These are phyloP conservation scores for Marasmius tenuissimus DNA, from an alignment of 1,284 basidiomycete genomes.

Conservation along the genomic window DNA sequence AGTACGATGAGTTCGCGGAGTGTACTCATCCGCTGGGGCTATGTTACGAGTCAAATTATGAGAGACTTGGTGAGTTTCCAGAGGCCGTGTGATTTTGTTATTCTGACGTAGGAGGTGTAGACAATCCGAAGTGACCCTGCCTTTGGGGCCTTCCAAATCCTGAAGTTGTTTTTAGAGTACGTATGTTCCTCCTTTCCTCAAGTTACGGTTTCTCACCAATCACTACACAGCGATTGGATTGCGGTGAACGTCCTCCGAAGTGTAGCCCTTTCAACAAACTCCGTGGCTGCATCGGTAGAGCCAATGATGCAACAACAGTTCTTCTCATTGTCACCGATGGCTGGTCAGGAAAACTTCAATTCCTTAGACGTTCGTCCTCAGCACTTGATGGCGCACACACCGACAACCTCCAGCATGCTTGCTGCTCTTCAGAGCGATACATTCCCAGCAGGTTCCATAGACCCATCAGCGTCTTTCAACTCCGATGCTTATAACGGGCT, in stretches of 20 bases:
- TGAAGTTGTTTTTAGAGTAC: constrained; percentile 86
- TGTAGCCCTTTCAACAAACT: constrained; percentile 84
- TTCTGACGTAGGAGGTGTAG: constrained; percentile 33
- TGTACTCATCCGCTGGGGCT: constrained; percentile 85
- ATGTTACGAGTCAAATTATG: constrained; percentile 90
- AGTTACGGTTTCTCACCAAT: constrained; percentile 1
- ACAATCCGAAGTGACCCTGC: constrained; percentile 88
- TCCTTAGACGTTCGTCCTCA: constrained; percentile 57
- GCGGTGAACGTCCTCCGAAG: constrained; percentile 82
- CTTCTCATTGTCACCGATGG: constrained; percentile 78
- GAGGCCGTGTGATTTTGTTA: constrained; percentile 8
- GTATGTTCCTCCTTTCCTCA: constrained; percentile 30
- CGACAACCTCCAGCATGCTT: constrained; percentile 85
- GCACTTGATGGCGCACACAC: constrained; percentile 66
- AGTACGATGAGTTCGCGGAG: constrained; percentile 83
- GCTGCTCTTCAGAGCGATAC: constrained; percentile 77
- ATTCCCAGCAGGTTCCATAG: constrained; percentile 62
- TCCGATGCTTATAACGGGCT: constrained; percentile 67
- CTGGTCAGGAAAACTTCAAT: constrained; percentile 72
- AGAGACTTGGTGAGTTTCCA: constrained; percentile 67
- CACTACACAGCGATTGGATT: constrained; percentile 78
- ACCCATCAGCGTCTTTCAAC: constrained; percentile 61
- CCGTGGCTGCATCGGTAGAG: constrained; percentile 85
- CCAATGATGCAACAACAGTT: constrained; percentile 87
- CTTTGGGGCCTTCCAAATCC: constrained; percentile 86